Percentiles rank a stretch among this genome's conserved stretches.
These are phyloP conservation scores for Puccinia brachypodii DNA, from an alignment of 1,284 basidiomycete genomes.

Conservation along the genomic window DNA sequence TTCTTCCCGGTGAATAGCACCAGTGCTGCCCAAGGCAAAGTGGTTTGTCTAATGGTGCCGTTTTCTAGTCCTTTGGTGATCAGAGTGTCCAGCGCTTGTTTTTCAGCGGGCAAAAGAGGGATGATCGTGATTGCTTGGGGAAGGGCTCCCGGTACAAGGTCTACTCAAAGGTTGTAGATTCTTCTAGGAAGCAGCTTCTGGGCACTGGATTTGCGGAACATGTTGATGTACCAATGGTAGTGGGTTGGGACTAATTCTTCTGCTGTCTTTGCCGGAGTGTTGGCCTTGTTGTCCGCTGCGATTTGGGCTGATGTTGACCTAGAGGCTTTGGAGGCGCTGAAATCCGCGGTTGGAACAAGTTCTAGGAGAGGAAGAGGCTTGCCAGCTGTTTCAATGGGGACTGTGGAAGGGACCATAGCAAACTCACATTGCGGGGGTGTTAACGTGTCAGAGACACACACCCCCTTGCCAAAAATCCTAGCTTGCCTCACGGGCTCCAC, in stretches of 20 bases:
- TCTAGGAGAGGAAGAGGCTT: no score
- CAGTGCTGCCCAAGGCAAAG: background rate
- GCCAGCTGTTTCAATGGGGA: no score
- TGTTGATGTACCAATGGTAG: background rate
- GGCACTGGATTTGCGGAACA: background rate
- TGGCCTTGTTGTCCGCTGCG: no score
- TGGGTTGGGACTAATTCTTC: background rate
- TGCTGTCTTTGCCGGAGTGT: background rate
- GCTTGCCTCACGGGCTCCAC: no score
- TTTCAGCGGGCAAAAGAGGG: background rate
- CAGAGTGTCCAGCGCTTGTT: slow-evolving; percentile 5
- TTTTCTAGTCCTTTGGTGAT: background rate
- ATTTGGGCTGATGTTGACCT: no score
- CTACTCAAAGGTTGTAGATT: background rate
- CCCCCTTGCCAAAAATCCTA: no score
- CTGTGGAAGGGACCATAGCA: no score
- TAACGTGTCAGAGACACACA: no score
- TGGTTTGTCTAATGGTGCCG: background rate
- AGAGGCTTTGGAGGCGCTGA: no score
- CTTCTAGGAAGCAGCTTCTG: background rate
- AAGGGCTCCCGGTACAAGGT: background rate
- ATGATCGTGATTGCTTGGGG: background rate
- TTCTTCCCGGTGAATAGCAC: background rate
- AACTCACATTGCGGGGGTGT: no score
- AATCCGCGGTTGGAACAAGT: no score